Base-by-base conservation (phyloP, 1,284 basidiomycete species). In the Porphyrellus sp. region DNA sequence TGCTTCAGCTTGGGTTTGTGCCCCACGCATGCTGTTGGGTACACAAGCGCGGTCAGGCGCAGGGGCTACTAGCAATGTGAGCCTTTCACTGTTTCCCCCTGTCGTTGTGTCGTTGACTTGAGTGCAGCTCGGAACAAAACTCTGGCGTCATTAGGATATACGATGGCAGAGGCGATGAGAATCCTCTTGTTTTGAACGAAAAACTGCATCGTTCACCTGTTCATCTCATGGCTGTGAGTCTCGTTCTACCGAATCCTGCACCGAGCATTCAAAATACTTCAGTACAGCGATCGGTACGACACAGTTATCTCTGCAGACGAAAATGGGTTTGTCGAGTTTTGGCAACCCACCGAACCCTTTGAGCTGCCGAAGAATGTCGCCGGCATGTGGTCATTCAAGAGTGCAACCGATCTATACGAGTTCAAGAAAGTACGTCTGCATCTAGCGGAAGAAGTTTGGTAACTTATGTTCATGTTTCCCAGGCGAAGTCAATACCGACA, bases 281-380 rank as follows among this genome's bases (percentile, higher is more conserved):
- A 97, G 92, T 99, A 94, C 74, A 94, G 91, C 55, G 84, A 95
- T 58, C 80, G 80, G 61, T 95, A 89, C 68, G 88, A 98, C 65
- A 90, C 88, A 9, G 93, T 98, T 18, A 80, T 99, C 9, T 98
- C 96, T 5, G 93, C 93, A 4, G 97, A 99, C 65, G 89, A 95
- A 66, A 86, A 83, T 13, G 97, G 97, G 0, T 97, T 99, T 66
- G 74, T 99, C 47, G 97, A 99, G 70, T 98, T 97, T 70, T 99
- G 97, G 97, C 83, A 86, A 64, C 93, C 94, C 0, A 72, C 69
- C 9, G 93, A 96, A 63, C 91, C 91, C 1, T 98, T 93, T 63
- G 86, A 85, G 46, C 75, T 86, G 35, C 95, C 96, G 0, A 85
- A 84, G 59, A 82, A 87, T 50, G 76, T 90, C 5, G 77, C 84